Evolutionary conservation across 2,329 filamentous ascomycete genomes (phyloP).

Genomic region (Zymoseptoria brevis): DNA sequence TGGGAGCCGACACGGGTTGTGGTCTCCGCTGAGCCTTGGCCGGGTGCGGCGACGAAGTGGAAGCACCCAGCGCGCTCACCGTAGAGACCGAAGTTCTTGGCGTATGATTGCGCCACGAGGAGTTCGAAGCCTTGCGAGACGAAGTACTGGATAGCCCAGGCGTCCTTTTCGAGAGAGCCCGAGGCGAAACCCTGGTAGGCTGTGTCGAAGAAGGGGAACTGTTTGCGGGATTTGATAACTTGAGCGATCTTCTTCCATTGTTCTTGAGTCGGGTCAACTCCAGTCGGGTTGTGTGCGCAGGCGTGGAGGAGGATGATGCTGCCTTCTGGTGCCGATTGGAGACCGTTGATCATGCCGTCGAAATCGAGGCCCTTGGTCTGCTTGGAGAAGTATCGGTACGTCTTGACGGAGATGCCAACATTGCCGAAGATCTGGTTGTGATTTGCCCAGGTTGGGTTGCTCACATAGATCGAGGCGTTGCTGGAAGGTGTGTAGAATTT

Average conservation of each 20-base stretch:
- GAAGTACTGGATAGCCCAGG: conserved; percentile 90
- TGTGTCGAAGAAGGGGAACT: conserved; percentile 97
- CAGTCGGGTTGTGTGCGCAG: conserved; percentile 96
- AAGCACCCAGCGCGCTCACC: conserved; percentile 94
- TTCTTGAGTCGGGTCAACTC: conserved; percentile 84
- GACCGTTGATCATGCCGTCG: conserved; percentile 69
- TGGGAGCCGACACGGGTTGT: conserved; percentile 67
- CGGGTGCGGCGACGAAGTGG: conserved; percentile 77
- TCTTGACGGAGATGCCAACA: conserved; percentile 66
- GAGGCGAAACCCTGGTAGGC: conserved; percentile 98
- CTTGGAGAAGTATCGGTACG: conserved; percentile 91
- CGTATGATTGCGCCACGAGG: conserved; percentile 46
- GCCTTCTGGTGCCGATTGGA: conserved; percentile 63
- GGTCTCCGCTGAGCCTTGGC: conserved; percentile 55
- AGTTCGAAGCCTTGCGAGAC: conserved; percentile 77
- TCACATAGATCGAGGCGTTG: conserved; percentile 74
- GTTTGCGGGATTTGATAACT: conserved; percentile 66
- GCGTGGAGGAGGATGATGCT: conserved; percentile 88
- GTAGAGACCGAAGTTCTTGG: conserved; percentile 68
- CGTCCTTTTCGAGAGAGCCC: conserved; percentile 75
- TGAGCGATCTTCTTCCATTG: conserved; percentile 89
- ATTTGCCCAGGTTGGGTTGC: conserved; percentile 95
- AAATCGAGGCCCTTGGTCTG: conserved; percentile 87
- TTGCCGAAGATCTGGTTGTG: conserved; percentile 98
- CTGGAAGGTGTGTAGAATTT: conserved; percentile 67